These are phyloP conservation scores for Acrasis kona DNA, from an alignment of 78 protist genomes.

Conservation along the genomic window DNA sequence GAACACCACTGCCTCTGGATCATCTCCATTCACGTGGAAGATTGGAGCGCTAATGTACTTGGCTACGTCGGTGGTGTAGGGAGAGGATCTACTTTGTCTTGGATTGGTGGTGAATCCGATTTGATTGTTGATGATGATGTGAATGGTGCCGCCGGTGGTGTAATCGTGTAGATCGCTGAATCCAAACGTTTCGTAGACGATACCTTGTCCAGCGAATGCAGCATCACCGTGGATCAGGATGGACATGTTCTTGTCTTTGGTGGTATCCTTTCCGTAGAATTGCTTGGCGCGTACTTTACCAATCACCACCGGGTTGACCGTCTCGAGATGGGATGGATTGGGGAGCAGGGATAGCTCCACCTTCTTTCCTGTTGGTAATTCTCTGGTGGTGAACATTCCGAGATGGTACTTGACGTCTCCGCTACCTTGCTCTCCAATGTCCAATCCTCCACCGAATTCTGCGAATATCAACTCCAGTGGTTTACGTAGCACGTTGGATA, in stretches of 20 bases:
- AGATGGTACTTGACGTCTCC: constrained; percentile 90
- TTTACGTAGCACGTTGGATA: constrained; percentile 5
- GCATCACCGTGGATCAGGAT: constrained; percentile 89
- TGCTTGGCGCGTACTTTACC: constrained; percentile 81
- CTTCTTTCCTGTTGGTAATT: not conserved
- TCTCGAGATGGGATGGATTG: constrained; percentile 92
- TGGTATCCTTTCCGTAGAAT: constrained; percentile 4
- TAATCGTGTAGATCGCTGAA: constrained; percentile 56
- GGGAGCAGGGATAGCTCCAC: constrained; percentile 59
- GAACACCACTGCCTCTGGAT: constrained; percentile 54
- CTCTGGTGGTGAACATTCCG: constrained; percentile 25
- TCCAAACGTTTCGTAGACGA: constrained; percentile 68
- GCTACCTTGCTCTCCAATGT: constrained; percentile 42
- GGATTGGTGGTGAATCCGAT: constrained; percentile 74
- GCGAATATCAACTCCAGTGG: constrained; percentile 35
- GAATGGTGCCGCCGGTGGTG: constrained; percentile 69
- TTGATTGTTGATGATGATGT: constrained; percentile 84
- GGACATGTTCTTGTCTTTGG: not conserved
- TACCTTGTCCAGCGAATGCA: constrained; percentile 89
- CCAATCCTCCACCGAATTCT: constrained; percentile 46
- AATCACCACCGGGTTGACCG: constrained; percentile 76
- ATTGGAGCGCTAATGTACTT: constrained; percentile 70
- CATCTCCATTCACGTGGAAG: constrained; percentile 82
- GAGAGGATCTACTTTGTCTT: constrained; percentile 37
- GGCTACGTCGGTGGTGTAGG: constrained; percentile 61